Percentiles rank a stretch among this genome's conserved stretches.
phyloP scores from a whole-genome alignment of 805 yeast species.

The Saturnispora gosingensis region DNA sequence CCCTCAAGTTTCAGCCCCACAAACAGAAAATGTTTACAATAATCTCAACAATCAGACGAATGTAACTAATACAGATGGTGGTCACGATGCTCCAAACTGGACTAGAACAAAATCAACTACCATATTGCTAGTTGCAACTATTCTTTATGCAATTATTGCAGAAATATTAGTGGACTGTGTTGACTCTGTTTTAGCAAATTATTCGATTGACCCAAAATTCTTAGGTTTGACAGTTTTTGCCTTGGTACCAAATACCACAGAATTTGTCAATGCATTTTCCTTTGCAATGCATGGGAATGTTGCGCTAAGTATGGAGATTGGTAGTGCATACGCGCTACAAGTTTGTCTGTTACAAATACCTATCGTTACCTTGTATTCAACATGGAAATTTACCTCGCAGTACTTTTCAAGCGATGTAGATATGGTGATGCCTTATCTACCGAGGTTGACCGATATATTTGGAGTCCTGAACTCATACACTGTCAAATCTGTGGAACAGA shows the following conservation, averaged over 20 bases:
- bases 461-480: slow-evolving; percentile 1
- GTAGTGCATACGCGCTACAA: slow-evolving; percentile 94
- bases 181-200: slow-evolving; percentile 69
- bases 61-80: slow-evolving; percentile 33
- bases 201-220: slow-evolving; percentile 83
- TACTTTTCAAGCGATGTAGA: neutral
- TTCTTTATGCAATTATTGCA: slow-evolving; percentile 86
- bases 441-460: slow-evolving; percentile 8
- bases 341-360: slow-evolving; percentile 93
- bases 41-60: slow-evolving; percentile 3
- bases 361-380: slow-evolving; percentile 70
- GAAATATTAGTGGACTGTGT: slow-evolving; percentile 90
- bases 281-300: slow-evolving; percentile 95
- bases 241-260: slow-evolving; percentile 93
- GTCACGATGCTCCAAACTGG: slow-evolving; percentile 98
- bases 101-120: slow-evolving; percentile 74
- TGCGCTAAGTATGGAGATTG: slow-evolving; percentile 95
- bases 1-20: neutral
- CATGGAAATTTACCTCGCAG: slow-evolving; percentile 28
- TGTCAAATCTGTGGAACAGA: neutral
- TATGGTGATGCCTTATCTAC: slow-evolving; percentile 4
- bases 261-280: slow-evolving; percentile 91
- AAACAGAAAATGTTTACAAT: slow-evolving; percentile 3
- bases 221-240: slow-evolving; percentile 93
- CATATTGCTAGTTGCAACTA: slow-evolving; percentile 74